These are phyloP conservation scores for Symbiodinium natans DNA, from an alignment of 73 alveolate genomes.

Conservation along the genomic window DNA sequence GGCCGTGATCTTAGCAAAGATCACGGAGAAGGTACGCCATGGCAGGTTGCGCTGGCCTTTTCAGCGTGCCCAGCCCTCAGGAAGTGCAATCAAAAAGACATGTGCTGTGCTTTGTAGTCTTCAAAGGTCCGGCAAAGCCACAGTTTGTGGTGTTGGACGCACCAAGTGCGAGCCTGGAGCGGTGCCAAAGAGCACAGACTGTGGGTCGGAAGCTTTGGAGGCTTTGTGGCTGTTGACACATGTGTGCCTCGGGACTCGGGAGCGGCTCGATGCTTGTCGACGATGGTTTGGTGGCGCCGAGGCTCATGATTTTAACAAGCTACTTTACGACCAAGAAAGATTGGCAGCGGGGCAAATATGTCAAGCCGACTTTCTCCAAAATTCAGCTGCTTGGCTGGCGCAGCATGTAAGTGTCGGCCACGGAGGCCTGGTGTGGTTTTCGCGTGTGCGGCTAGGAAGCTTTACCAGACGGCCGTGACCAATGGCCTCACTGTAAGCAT, in stretches of 20 bases:
- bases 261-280: too few species aligned
- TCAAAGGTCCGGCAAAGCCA: background rate
- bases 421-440: too few species aligned
- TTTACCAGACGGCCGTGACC: conserved; percentile 8
- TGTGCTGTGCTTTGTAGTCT: background rate
- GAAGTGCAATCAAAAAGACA: background rate
- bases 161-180: conserved; percentile 22
- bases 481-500: background rate
- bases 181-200: conserved; percentile 1
- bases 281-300: background rate
- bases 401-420: too few species aligned
- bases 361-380: conserved; percentile 1
- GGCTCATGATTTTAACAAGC: conserved; percentile 7
- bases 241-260: background rate
- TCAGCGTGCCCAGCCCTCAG: background rate
- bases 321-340: conserved; percentile 17
- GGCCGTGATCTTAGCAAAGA: background rate
- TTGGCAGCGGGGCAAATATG: conserved; percentile 31
- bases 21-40: background rate
- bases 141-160: background rate
- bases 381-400: background rate
- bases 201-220: background rate
- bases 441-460: background rate
- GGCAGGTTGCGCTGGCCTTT: conserved; percentile 9
- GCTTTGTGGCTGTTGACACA: too few species aligned